Evolutionary conservation across 768 basidiomycete genomes (phyloP).

Genomic region (Mycena albidolilacea): DNA sequence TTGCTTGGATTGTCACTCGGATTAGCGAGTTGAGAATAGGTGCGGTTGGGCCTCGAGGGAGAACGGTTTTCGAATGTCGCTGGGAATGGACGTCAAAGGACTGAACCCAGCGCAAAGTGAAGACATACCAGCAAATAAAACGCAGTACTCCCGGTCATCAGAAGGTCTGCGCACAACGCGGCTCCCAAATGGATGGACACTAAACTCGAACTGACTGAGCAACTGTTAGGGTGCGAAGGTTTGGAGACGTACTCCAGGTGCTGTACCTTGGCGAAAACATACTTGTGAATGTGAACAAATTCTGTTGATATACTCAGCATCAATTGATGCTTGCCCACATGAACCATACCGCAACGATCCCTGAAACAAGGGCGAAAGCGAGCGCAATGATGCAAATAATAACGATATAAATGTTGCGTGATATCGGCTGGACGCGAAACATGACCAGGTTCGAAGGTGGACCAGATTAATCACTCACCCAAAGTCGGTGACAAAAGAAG

Average conservation of each 20-base stretch:
- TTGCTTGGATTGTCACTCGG: too few relatives aligned
- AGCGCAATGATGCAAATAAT: too few relatives aligned
- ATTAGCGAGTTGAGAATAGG: too few relatives aligned
- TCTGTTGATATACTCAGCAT: neutral
- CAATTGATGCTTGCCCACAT: neutral
- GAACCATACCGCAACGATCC: too few relatives aligned
- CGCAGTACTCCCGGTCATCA: neutral
- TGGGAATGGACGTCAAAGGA: neutral
- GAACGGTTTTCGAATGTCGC: neutral
- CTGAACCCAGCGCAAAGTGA: neutral
- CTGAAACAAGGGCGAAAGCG: too few relatives aligned
- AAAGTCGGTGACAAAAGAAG: too few relatives aligned
- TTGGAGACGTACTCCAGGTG: neutral
- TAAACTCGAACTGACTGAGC: neutral
- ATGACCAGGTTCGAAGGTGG: too few relatives aligned
- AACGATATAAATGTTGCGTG: too few relatives aligned
- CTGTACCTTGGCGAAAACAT: neutral
- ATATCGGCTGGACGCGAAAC: too few relatives aligned
- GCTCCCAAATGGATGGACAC: neutral
- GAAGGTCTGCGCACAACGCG: neutral
- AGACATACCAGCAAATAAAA: neutral
- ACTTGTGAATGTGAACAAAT: neutral
- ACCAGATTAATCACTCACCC: too few relatives aligned
- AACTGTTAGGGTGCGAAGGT: too few relatives aligned
- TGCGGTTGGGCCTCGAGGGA: too few relatives aligned